Conservation (phyloP, 106 monocot genomes). For the Iris macrosiphon region DNA sequence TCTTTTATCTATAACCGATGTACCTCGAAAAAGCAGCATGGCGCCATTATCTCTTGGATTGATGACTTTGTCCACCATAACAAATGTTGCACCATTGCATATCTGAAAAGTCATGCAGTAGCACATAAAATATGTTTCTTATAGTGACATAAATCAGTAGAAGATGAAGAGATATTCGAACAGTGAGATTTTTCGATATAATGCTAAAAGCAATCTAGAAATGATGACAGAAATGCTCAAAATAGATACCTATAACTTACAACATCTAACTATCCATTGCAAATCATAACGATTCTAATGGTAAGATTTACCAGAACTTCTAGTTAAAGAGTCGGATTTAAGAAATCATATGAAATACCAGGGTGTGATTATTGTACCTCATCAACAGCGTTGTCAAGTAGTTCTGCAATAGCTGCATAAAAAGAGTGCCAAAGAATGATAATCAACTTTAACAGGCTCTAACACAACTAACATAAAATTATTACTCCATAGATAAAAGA, state of each 20-base stretch:
- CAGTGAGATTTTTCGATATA: too few relatives aligned
- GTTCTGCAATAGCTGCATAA: slow-evolving; percentile 83
- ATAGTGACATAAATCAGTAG: slow-evolving; percentile 2
- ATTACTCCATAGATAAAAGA: too few relatives aligned
- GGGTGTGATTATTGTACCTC: slow-evolving; percentile 40
- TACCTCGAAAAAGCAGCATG: slow-evolving; percentile 76
- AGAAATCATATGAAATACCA: too few relatives aligned
- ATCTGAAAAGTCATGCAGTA: slow-evolving; percentile 37
- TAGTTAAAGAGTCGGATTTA: too few relatives aligned
- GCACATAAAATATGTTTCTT: neutral
- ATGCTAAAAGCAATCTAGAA: too few relatives aligned
- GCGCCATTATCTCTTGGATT: slow-evolving; percentile 60
- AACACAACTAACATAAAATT: neutral
- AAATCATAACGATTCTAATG: too few relatives aligned
- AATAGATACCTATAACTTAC: too few relatives aligned
- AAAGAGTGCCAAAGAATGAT: slow-evolving; percentile 8
- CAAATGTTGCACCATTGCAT: slow-evolving; percentile 72
- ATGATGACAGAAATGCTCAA: too few relatives aligned
- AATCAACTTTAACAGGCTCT: neutral
- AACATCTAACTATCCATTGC: too few relatives aligned
- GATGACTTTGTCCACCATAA: slow-evolving; percentile 61
- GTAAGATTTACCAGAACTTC: too few relatives aligned
- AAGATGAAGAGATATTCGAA: too few relatives aligned
- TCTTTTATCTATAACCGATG: neutral
- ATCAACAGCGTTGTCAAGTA: slow-evolving; percentile 94